Evolutionary conservation across 306 rosid genomes (phyloP), one percentile per base, ranked within the genome.

Genomic region (Cercis canadensis): DNA sequence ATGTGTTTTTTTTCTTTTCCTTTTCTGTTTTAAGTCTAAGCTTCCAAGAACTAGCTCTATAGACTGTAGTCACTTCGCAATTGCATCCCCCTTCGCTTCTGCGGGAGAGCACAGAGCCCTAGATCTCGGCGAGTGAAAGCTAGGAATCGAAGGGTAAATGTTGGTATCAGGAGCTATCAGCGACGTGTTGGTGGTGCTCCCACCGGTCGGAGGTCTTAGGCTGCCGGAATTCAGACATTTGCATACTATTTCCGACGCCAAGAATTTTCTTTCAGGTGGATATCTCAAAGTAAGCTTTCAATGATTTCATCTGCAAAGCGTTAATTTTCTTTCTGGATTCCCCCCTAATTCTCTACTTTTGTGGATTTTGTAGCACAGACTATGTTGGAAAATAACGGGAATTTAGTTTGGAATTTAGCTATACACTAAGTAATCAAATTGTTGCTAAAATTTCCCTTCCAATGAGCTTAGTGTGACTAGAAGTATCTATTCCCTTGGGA

Each of bases 111-210:
- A 14, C 2, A 37, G 36, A 60, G 56, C 81, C 65, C 60, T 56
- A 69, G 18, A 11, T 59, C 5, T 11, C 5, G 58, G 52, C 45
- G 19, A 11, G 56, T 32, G 39, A 62, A 78, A 61, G 63, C 49
- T 39, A 36, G 43, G 17, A 19, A 45, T 55, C 62, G 43, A 66
- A 39, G 61, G 21, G 17, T 36, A 76, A 83, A 94, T 90, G 98
- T 95, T 82, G 68, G 80, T 90, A 13, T 76, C 90, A 2, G 90
- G 95, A 18, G 87, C 89, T 34, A 79, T 89, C 54, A 72, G 87
- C 70, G 95, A 90, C 75, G 87, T 84, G 13, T 74, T 85, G 70
- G 83, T 86, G 57, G 84, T 78, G 57, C 81, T 87, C 73, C 92
- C 97, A 12, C 75, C 87, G 18, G 70, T 85, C 11, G 77, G 90